Percentiles rank a stretch among this genome's conserved stretches.
These are phyloP conservation scores for Aspergillus spinulosporus DNA, from an alignment of 2,329 filamentous ascomycete genomes.

Conservation along the genomic window DNA sequence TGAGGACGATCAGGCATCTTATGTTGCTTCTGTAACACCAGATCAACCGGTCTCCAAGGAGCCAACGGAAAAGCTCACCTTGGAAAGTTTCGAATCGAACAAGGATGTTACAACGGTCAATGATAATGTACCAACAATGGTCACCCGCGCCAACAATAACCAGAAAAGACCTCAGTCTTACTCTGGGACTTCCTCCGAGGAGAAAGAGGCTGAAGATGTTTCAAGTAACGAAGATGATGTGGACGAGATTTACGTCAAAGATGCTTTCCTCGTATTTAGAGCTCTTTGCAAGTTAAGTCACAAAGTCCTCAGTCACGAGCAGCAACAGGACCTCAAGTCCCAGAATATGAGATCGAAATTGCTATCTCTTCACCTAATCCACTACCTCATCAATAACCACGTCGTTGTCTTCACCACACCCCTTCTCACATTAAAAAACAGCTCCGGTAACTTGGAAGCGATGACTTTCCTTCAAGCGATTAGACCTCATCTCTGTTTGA, in stretches of 20 bases:
- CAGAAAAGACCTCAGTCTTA: conserved; percentile 49
- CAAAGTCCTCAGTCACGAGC: conserved; percentile 83
- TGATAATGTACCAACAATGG: conserved; percentile 67
- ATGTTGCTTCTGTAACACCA: conserved; percentile 36
- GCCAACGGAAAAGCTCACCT: conserved; percentile 60
- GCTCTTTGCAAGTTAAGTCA: conserved; percentile 98
- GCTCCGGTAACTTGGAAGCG: conserved; percentile 75
- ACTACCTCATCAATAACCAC: conserved; percentile 93
- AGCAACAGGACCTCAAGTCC: conserved; percentile 87
- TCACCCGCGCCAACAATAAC: conserved; percentile 58
- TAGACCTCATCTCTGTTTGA: conserved; percentile 95
- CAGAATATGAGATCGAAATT: conserved; percentile 98
- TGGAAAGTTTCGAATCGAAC: conserved; percentile 68
- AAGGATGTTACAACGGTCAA: conserved; percentile 67
- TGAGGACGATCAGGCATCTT: conserved; percentile 49
- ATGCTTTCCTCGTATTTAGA: conserved; percentile 94
- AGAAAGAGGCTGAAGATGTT: conserved; percentile 39
- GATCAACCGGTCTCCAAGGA: conserved; percentile 55
- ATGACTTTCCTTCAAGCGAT: conserved; percentile 92
- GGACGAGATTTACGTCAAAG: conserved; percentile 94
- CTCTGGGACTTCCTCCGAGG: conserved; percentile 35
- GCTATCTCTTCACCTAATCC: conserved; percentile 90
- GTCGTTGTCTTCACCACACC: conserved; percentile 88
- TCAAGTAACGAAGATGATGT: conserved; percentile 62
- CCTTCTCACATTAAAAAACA: conserved; percentile 86